Percentiles rank a stretch among this genome's conserved stretches.
phyloP scores from a whole-genome alignment of 108 stramenopile genomes.

The Skeletonema costatum region DNA sequence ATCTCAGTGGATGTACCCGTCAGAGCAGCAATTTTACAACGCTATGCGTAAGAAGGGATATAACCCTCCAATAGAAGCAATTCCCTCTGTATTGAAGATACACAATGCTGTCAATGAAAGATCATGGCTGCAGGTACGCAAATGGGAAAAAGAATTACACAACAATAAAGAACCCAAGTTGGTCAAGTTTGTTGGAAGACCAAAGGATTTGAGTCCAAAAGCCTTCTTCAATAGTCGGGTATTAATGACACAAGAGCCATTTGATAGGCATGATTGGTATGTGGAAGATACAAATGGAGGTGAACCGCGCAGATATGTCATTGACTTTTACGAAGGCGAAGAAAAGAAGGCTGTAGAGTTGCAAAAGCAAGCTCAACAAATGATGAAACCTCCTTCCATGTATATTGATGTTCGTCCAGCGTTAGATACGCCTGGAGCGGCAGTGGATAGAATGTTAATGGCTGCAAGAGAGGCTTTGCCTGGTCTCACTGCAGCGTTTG shows the following conservation, averaged over 20 bases:
- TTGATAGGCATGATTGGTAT: conserved; percentile 99
- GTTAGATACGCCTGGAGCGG: conserved; percentile 74
- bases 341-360: conserved; percentile 15
- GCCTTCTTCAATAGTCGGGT: conserved; percentile 82
- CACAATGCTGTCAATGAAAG: conserved; percentile 97
- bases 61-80: conserved; percentile 75
- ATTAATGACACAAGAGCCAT: conserved; percentile 81
- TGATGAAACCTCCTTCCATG: conserved; percentile 59
- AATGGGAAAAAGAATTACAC: conserved; percentile 73
- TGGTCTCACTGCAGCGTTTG: conserved; percentile 58
- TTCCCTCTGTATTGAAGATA: conserved; percentile 84
- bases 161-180: conserved; percentile 61
- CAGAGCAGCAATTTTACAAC: conserved; percentile 97
- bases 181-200: conserved; percentile 89
- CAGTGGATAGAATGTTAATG: conserved; percentile 68
- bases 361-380: not conserved
- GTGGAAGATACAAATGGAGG: conserved; percentile 62
- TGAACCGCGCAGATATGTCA: conserved; percentile 87
- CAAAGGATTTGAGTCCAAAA: conserved; percentile 89
- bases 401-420: conserved; percentile 94
- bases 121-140: conserved; percentile 77
- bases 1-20: conserved; percentile 92
- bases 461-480: conserved; percentile 71
- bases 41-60: conserved; percentile 96
- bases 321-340: conserved; percentile 93